phyloP scores from a whole-genome alignment of 106 monocot species.

The Dactylorhiza incarnata region DNA sequence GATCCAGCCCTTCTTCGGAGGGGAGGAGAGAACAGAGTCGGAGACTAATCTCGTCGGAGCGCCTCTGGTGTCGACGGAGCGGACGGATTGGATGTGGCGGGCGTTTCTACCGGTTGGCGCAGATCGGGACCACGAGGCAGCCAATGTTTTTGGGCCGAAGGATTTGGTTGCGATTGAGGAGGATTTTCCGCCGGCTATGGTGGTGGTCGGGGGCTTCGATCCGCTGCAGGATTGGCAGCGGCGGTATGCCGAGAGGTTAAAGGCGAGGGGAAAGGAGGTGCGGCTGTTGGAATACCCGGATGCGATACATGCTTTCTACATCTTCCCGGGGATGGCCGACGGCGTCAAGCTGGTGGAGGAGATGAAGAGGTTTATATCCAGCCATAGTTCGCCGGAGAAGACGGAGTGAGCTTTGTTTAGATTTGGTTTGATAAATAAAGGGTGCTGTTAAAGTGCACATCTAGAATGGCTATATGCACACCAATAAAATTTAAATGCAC shows the following conservation, averaged over 20 bases:
- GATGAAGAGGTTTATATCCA: constrained; percentile 21
- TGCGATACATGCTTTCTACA: constrained; percentile 41
- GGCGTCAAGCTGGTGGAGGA: constrained; percentile 17
- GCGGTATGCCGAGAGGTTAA: constrained; percentile 26
- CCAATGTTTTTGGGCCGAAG: constrained; percentile 15
- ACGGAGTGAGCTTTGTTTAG: not conserved
- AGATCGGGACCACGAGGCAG: constrained; percentile 32
- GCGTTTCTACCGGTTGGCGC: constrained; percentile 28
- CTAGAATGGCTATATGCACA: too few species aligned
- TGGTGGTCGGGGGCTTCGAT: constrained; percentile 41
- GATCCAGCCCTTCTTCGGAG: constrained; percentile 44
- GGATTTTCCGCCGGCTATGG: constrained; percentile 20
- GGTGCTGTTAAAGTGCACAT: too few species aligned
- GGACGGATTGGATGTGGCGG: constrained; percentile 33
- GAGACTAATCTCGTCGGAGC: constrained; percentile 18
- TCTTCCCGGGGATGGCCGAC: constrained; percentile 28
- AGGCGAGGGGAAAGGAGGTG: constrained; percentile 22
- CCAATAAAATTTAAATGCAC: too few species aligned
- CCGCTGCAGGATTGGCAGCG: constrained; percentile 50
- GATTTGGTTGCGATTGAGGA: constrained; percentile 3
- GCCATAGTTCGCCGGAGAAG: not conserved
- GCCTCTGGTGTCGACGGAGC: constrained; percentile 13
- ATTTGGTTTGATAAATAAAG: too few species aligned
- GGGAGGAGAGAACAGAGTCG: constrained; percentile 33
- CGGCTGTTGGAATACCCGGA: constrained; percentile 31